These are phyloP conservation scores for Uncinocarpus reesii DNA, from an alignment of 2,329 filamentous ascomycete species.

Conservation along the genomic window DNA sequence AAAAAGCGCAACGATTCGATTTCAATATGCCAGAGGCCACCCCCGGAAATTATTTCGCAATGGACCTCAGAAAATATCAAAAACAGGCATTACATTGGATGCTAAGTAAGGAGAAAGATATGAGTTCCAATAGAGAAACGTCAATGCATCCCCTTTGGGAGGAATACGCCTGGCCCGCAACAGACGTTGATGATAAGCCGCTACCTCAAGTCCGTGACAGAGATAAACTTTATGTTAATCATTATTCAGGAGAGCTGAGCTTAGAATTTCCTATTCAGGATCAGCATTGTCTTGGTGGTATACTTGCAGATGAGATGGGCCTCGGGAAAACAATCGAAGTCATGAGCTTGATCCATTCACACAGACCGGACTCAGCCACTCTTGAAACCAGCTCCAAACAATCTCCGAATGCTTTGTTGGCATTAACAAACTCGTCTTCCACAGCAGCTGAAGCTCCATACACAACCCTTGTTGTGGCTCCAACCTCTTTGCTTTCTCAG, in stretches of 20 bases:
- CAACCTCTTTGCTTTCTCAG: constrained; percentile 90
- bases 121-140: constrained; percentile 56
- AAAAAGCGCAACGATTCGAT: constrained; percentile 93
- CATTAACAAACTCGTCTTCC: constrained; percentile 34
- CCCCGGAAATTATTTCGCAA: constrained; percentile 67
- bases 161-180: constrained; percentile 79
- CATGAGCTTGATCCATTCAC: constrained; percentile 82
- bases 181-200: constrained; percentile 75
- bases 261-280: constrained; percentile 87
- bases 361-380: constrained; percentile 49
- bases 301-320: constrained; percentile 93
- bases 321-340: constrained; percentile 98
- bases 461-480: constrained; percentile 90
- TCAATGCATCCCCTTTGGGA: constrained; percentile 99
- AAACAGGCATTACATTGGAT: constrained; percentile 96
- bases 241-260: constrained; percentile 88
- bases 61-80: constrained; percentile 83
- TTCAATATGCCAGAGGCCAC: constrained; percentile 82
- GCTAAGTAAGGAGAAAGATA: constrained; percentile 80
- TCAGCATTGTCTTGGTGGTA: constrained; percentile 85
- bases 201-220: constrained; percentile 57
- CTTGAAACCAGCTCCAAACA: constrained; percentile 17
- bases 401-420: background rate
- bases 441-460: constrained; percentile 61
- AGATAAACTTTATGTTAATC: constrained; percentile 82